These are phyloP conservation scores for Exophiala mesophila DNA, from an alignment of 2,329 filamentous ascomycete species.

Conservation along the genomic window DNA sequence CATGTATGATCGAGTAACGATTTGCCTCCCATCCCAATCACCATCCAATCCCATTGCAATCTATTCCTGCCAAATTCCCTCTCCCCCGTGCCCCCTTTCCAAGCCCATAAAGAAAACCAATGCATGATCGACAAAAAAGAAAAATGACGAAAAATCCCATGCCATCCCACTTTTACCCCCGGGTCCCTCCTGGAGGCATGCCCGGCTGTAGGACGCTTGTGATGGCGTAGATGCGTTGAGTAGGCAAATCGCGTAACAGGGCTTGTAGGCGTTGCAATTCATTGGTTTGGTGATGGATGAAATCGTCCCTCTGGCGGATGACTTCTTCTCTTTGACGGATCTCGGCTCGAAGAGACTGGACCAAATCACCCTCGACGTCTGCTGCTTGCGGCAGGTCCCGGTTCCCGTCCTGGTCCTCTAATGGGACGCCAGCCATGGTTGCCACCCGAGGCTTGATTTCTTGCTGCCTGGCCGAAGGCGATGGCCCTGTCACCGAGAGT, in stretches of 20 bases:
- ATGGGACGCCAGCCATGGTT: not conserved
- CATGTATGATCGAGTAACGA: no score
- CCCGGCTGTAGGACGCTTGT: slow-evolving; percentile 1
- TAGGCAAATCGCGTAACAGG: slow-evolving; percentile 16
- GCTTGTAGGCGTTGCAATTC: slow-evolving; percentile 18
- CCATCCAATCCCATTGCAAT: no score
- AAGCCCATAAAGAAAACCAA: no score
- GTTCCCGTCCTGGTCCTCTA: no score
- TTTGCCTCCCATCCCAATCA: no score
- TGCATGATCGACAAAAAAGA: no score
- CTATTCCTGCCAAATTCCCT: no score
- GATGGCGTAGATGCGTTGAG: slow-evolving; percentile 14
- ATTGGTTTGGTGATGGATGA: slow-evolving; percentile 14
- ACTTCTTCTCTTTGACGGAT: no score
- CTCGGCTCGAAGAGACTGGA: slow-evolving; percentile 13
- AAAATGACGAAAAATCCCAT: slow-evolving; percentile 1
- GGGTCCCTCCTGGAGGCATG: slow-evolving; percentile 12
- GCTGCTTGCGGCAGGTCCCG: no score
- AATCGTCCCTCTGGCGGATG: slow-evolving; percentile 16
- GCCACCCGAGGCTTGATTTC: not conserved
- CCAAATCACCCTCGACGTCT: slow-evolving; percentile 12
- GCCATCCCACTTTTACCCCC: slow-evolving; percentile 7
- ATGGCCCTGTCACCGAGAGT: not conserved
- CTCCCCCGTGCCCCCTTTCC: no score
- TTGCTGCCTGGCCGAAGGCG: not conserved